Evolutionary conservation across 129 eudicot genomes (phyloP).

Genomic region (Centella asiatica): DNA sequence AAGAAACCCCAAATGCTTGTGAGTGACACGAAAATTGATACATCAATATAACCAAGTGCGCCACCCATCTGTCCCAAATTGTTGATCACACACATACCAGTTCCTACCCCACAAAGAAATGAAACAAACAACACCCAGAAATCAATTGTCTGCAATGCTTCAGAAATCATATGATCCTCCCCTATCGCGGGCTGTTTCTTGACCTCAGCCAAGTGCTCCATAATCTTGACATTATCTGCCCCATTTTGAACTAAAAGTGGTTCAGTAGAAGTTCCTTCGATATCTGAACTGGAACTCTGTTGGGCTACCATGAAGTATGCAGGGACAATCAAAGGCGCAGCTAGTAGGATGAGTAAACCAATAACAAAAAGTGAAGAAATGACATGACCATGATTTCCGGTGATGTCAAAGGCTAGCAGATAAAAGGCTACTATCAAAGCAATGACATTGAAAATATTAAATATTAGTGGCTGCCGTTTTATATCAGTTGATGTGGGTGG

Average conservation of each 20-base stretch:
- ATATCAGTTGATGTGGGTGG: constrained; percentile 52
- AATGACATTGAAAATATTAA: constrained; percentile 54
- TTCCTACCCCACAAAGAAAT: constrained; percentile 87
- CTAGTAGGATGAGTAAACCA: constrained; percentile 41
- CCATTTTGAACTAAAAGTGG: constrained; percentile 33
- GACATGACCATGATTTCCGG: constrained; percentile 47
- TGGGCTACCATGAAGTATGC: constrained; percentile 36
- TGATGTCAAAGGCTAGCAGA: constrained; percentile 47
- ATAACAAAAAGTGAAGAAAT: constrained; percentile 40
- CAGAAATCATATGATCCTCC: constrained; percentile 76
- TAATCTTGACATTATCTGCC: constrained; percentile 2
- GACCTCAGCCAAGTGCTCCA: constrained; percentile 7
- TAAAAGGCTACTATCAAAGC: constrained; percentile 79
- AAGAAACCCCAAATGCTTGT: constrained; percentile 89
- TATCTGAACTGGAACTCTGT: constrained; percentile 27
- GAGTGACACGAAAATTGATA: constrained; percentile 87
- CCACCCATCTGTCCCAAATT: constrained; percentile 93
- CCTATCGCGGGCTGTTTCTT: constrained; percentile 56
- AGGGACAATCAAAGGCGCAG: constrained; percentile 64
- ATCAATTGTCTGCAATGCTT: constrained; percentile 60
- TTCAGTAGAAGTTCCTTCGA: constrained; percentile 34
- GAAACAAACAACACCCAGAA: constrained; percentile 84
- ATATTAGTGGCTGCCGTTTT: constrained; percentile 40
- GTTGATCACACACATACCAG: constrained; percentile 85
- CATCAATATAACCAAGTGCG: constrained; percentile 82